Conservation (phyloP, 2,329 filamentous ascomycete genomes). For the Penicillium sp. region DNA sequence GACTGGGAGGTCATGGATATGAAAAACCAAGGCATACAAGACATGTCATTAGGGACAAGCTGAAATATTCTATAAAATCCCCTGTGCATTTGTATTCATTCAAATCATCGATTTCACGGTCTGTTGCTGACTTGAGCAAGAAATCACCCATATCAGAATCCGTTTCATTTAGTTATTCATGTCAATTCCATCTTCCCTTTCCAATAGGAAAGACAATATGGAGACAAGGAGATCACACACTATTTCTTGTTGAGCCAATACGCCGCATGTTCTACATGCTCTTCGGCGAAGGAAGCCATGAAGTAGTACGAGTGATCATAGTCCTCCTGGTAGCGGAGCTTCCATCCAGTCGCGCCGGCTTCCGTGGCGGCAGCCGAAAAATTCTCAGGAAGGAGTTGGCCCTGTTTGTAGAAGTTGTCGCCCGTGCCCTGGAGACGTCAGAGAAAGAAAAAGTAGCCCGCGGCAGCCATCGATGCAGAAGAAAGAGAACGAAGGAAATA, state of each 20-base stretch:
- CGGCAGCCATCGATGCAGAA: neutral
- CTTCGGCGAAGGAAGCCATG: slow-evolving; percentile 83
- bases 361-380: slow-evolving; percentile 75
- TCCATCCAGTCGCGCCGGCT: slow-evolving; percentile 67
- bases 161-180: slow-evolving; percentile 2
- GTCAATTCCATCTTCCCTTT: slow-evolving; percentile 5
- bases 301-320: slow-evolving; percentile 99
- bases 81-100: slow-evolving; percentile 2
- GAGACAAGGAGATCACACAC: slow-evolving; percentile 37
- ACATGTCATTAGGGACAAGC: no score
- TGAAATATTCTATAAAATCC: no score
- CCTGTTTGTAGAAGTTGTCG: slow-evolving; percentile 95
- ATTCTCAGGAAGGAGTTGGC: slow-evolving; percentile 91
- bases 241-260: slow-evolving; percentile 68
- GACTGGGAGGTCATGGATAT: neutral
- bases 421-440: slow-evolving; percentile 67
- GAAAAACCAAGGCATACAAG: neutral
- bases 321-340: slow-evolving; percentile 78
- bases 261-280: slow-evolving; percentile 88
- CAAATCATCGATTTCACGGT: slow-evolving; percentile 13
- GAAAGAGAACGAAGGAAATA: neutral
- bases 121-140: slow-evolving; percentile 17
- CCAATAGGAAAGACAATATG: slow-evolving; percentile 1
- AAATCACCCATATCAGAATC: slow-evolving; percentile 14
- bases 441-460: neutral